Conservation (phyloP, 768 basidiomycete species). For the Lactarius vividus region DNA sequence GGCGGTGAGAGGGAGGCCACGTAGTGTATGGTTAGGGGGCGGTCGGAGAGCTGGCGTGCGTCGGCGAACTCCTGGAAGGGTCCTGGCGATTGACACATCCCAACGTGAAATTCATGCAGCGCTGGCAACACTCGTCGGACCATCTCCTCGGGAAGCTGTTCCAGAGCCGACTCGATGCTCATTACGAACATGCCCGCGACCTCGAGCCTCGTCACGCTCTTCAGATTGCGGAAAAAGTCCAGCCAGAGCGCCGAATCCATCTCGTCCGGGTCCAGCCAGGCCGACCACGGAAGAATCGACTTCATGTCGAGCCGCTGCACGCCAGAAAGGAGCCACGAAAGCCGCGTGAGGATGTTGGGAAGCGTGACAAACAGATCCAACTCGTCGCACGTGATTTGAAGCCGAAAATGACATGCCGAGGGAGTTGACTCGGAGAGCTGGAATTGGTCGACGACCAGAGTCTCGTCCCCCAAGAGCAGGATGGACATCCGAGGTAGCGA, state of each 20-base stretch:
- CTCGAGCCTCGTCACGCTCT: background rate
- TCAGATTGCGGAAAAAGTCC: background rate
- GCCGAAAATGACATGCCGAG: background rate
- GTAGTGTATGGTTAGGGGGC: background rate
- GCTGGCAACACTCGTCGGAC: constrained; percentile 1
- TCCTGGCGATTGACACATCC: background rate
- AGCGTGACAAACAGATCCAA: background rate
- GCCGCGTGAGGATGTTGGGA: background rate
- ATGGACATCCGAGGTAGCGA: background rate
- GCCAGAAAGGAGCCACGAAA: background rate
- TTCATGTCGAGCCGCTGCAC: background rate
- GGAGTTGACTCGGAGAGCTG: background rate
- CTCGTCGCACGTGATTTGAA: background rate
- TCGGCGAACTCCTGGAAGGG: background rate
- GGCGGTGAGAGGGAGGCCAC: background rate
- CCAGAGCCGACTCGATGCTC: background rate
- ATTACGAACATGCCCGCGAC: background rate
- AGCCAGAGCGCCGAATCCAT: background rate
- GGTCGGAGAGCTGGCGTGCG: background rate
- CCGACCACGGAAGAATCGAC: background rate
- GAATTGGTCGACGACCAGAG: background rate
- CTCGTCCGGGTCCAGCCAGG: background rate
- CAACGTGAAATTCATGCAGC: background rate
- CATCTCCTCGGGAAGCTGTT: background rate
- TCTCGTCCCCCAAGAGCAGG: constrained; percentile 1